Evolutionary conservation across 1,284 basidiomycete species (phyloP).

Genomic region (Puccinia hordei): DNA sequence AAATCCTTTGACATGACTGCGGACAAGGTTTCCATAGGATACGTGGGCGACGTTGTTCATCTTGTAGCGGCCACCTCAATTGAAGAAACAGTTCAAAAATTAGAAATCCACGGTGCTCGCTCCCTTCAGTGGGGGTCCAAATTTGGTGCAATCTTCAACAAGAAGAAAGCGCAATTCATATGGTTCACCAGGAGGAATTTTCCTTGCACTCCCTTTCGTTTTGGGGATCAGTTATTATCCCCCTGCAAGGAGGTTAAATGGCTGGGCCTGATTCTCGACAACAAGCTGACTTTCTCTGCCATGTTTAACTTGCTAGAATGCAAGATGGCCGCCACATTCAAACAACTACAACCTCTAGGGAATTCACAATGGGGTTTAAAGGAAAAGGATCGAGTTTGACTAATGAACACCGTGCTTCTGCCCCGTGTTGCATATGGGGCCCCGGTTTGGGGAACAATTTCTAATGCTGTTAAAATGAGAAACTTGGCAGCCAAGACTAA

Average conservation of each 20-base stretch:
- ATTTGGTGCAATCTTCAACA: conserved; percentile 10
- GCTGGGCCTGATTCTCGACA: too few relatives aligned
- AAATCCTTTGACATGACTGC: not conserved
- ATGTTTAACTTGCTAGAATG: not conserved
- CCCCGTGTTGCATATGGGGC: not conserved
- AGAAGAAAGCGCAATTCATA: too few relatives aligned
- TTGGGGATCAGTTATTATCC: not conserved
- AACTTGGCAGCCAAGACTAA: too few relatives aligned
- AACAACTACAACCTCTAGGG: not conserved
- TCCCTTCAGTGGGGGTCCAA: not conserved
- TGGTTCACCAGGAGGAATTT: not conserved
- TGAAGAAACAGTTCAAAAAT: not conserved
- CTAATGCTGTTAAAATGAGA: not conserved
- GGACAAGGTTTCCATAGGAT: conserved; percentile 11
- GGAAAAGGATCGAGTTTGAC: not conserved
- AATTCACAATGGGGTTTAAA: not conserved
- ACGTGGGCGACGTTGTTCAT: conserved; percentile 14
- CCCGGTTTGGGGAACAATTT: not conserved
- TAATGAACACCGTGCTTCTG: not conserved
- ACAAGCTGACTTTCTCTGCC: too few relatives aligned
- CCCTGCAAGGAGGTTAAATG: too few relatives aligned
- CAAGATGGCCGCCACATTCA: not conserved
- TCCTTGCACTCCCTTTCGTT: not conserved
- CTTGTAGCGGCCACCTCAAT: too few relatives aligned
- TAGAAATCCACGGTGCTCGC: not conserved